A percentile compares a stretch with the other conserved stretches of the same genome.
Evolutionary conservation across 2,329 filamentous ascomycete genomes (phyloP).

Genomic region (Aspergillaceae sp.): DNA sequence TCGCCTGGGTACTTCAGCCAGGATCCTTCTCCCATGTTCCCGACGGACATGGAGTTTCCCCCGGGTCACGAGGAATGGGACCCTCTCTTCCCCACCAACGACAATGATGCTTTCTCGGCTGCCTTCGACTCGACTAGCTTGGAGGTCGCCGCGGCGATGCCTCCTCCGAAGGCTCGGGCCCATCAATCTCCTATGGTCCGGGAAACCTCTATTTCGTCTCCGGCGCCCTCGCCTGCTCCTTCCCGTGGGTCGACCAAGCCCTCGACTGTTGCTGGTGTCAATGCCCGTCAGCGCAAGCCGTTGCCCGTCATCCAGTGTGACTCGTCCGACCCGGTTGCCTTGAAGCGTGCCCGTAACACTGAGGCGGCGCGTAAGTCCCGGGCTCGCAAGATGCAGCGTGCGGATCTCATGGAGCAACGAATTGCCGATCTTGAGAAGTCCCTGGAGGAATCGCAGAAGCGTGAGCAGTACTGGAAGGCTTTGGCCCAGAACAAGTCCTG

Average conservation of each 20-base stretch:
- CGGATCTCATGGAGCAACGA: constrained; percentile 64
- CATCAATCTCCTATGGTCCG: constrained; percentile 23
- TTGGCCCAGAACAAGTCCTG: constrained; percentile 18
- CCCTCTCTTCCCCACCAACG: constrained; percentile 44
- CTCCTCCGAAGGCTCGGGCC: constrained; percentile 10
- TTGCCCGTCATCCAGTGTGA: constrained; percentile 73
- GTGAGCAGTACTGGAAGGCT: constrained; percentile 33
- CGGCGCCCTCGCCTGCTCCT: constrained; percentile 31
- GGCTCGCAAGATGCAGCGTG: constrained; percentile 69
- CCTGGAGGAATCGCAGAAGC: constrained; percentile 24
- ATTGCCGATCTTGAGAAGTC: constrained; percentile 58
- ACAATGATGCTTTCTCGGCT: constrained; percentile 16
- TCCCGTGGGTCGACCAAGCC: constrained; percentile 47
- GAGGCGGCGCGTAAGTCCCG: constrained; percentile 89
- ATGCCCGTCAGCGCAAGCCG: constrained; percentile 67
- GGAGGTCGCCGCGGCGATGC: constrained; percentile 21
- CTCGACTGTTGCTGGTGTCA: constrained; percentile 62
- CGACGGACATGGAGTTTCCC: constrained; percentile 48
- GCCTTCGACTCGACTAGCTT: constrained; percentile 25
- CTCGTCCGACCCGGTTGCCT: constrained; percentile 61
- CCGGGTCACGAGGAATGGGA: constrained; percentile 55
- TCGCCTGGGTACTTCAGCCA: constrained; percentile 64
- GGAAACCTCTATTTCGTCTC: constrained; percentile 25
- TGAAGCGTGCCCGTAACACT: constrained; percentile 91
- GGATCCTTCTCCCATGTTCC: constrained; percentile 72